phyloP scores from a whole-genome alignment of 2,329 filamentous ascomycete species.

The Thelonectria discophora region DNA sequence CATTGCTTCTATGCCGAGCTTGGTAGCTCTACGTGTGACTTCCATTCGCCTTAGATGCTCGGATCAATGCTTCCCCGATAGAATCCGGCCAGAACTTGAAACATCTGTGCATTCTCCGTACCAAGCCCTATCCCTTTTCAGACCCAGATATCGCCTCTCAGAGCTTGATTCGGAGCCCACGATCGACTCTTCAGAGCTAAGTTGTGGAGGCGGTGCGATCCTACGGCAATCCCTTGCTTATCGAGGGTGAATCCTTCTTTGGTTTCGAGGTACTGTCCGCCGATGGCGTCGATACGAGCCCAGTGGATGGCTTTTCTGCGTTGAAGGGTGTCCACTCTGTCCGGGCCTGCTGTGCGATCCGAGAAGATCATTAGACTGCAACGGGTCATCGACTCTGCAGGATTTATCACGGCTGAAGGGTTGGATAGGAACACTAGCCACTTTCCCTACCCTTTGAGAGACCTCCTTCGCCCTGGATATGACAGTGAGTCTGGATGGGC shows the following conservation, averaged over 20 bases:
- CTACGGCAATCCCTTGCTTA: no score
- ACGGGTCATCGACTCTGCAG: slow-evolving; percentile 24
- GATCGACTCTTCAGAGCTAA: slow-evolving; percentile 27
- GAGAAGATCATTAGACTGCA: background rate
- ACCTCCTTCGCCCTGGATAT: background rate
- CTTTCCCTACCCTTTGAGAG: slow-evolving; percentile 12
- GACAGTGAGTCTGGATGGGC: slow-evolving; percentile 18
- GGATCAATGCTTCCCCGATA: no score
- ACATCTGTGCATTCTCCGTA: slow-evolving; percentile 26
- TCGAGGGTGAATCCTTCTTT: no score
- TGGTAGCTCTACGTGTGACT: slow-evolving; percentile 30
- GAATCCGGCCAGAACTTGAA: slow-evolving; percentile 29
- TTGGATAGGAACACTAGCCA: background rate
- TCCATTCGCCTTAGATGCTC: no score
- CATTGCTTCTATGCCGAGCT: slow-evolving; percentile 19
- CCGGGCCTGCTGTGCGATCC: no score
- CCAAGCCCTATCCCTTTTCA: no score
- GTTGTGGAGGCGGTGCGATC: background rate
- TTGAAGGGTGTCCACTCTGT: slow-evolving; percentile 27
- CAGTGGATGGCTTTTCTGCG: background rate
- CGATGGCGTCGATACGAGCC: background rate
- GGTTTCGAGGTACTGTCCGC: no score
- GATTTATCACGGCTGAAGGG: slow-evolving; percentile 12
- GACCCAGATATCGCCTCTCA: no score
- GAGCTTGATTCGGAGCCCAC: slow-evolving; percentile 31